phyloP scores from a whole-genome alignment of 495 filamentous ascomycete species.

The Chaetomium fimeti region DNA sequence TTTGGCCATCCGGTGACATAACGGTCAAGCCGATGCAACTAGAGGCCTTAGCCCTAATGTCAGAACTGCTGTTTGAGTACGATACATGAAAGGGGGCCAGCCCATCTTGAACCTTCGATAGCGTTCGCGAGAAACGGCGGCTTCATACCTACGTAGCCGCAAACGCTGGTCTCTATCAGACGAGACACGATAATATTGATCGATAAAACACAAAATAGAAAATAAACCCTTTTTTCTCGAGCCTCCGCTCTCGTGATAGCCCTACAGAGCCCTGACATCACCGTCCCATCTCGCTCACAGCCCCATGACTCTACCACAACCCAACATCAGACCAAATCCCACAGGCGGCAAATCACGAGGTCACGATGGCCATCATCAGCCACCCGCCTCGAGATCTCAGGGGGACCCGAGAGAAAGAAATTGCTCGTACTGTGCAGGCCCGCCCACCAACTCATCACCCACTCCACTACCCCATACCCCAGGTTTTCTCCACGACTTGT shows the following conservation, averaged over 20 bases:
- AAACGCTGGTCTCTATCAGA: neutral
- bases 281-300: conserved; percentile 1
- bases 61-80: too few species aligned
- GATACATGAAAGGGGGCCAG: too few species aligned
- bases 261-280: conserved; percentile 4
- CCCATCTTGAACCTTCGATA: too few species aligned
- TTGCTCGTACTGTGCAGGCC: conserved; percentile 2
- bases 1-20: too few species aligned
- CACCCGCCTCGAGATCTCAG: conserved; percentile 2
- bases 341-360: neutral
- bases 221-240: neutral
- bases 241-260: neutral
- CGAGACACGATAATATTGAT: neutral
- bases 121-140: neutral
- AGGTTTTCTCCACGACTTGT: too few species aligned
- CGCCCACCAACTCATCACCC: neutral
- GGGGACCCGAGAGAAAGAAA: neutral
- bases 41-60: too few species aligned
- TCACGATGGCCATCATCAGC: neutral
- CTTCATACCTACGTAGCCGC: too few species aligned
- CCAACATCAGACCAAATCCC: neutral
- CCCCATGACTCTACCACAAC: neutral
- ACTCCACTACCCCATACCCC: neutral
- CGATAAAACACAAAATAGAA: conserved; percentile 1
- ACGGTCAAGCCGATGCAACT: too few species aligned